Percentiles rank a stretch among this genome's conserved stretches.
Conservation (phyloP, 1,284 basidiomycete species). For the Leccinum subrobustum region DNA sequence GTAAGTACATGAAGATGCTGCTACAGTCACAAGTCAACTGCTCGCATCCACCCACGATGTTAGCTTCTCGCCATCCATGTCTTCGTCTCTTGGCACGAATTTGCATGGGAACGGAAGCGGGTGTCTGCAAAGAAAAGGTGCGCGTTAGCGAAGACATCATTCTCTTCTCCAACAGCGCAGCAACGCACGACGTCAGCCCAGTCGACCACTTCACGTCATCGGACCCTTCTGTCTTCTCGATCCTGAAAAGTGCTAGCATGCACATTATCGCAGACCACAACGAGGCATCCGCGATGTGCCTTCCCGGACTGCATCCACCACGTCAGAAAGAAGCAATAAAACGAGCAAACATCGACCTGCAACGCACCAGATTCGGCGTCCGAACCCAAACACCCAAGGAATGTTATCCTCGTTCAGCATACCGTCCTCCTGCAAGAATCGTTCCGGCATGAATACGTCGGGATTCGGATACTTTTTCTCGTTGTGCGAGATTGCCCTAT, state of each 20-base stretch:
- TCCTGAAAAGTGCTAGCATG: neutral
- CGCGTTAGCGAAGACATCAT: neutral
- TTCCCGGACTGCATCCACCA: neutral
- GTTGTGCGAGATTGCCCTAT: neutral
- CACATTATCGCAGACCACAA: neutral
- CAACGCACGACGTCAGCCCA: neutral
- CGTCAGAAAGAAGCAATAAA: neutral
- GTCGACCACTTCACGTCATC: neutral
- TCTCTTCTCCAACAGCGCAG: neutral
- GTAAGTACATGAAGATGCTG: too few relatives aligned
- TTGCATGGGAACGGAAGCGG: neutral
- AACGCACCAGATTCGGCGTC: too few relatives aligned
- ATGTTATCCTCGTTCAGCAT: too few relatives aligned
- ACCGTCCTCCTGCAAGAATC: too few relatives aligned
- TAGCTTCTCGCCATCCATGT: neutral
- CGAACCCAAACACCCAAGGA: too few relatives aligned
- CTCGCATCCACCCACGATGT: neutral
- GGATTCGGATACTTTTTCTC: too few relatives aligned
- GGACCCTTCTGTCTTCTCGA: neutral
- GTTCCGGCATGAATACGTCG: too few relatives aligned
- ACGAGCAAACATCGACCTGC: neutral
- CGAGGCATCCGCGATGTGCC: neutral
- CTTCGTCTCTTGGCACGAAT: neutral
- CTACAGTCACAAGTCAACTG: neutral
- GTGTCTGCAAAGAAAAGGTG: neutral